Percentiles rank a stretch among this genome's conserved stretches.
Evolutionary conservation across 2,329 filamentous ascomycete genomes (phyloP).

Genomic region (Colletotrichum sp.): DNA sequence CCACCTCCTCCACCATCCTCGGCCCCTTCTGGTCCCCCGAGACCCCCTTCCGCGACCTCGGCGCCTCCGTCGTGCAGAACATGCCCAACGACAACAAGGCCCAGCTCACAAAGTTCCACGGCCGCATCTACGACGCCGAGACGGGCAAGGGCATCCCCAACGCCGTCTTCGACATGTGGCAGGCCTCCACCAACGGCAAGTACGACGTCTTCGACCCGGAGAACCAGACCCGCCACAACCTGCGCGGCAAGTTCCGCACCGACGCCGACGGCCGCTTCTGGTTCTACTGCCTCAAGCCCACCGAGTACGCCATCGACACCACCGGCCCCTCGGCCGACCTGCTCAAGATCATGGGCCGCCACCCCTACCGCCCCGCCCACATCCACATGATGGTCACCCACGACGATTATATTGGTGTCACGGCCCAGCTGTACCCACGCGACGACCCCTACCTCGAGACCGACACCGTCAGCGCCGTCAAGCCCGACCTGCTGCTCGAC

Average conservation of each 20-base stretch:
- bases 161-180: slow-evolving; percentile 65
- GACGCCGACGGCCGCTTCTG: slow-evolving; percentile 65
- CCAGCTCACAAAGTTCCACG: slow-evolving; percentile 21
- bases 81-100: slow-evolving; percentile 12
- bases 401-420: slow-evolving; percentile 65
- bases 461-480: slow-evolving; percentile 41
- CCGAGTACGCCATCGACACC: slow-evolving; percentile 65
- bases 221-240: slow-evolving; percentile 65
- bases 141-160: slow-evolving; percentile 33
- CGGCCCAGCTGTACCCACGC: slow-evolving; percentile 71
- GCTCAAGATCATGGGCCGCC: slow-evolving; percentile 26
- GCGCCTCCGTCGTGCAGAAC: slow-evolving; percentile 19
- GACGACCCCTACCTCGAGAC: slow-evolving; percentile 57
- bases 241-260: slow-evolving; percentile 68
- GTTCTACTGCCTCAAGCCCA: slow-evolving; percentile 69
- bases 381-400: slow-evolving; percentile 39
- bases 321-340: slow-evolving; percentile 42
- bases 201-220: slow-evolving; percentile 69
- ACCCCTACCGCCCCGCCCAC: slow-evolving; percentile 27
- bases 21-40: slow-evolving; percentile 24
- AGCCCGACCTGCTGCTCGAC: slow-evolving; percentile 44
- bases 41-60: slow-evolving; percentile 22
- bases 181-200: slow-evolving; percentile 61
- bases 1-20: slow-evolving; percentile 20
- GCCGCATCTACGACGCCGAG: slow-evolving; percentile 23